Evolutionary conservation across 495 filamentous ascomycete species (phyloP).

Genomic region (Xylaria curta): DNA sequence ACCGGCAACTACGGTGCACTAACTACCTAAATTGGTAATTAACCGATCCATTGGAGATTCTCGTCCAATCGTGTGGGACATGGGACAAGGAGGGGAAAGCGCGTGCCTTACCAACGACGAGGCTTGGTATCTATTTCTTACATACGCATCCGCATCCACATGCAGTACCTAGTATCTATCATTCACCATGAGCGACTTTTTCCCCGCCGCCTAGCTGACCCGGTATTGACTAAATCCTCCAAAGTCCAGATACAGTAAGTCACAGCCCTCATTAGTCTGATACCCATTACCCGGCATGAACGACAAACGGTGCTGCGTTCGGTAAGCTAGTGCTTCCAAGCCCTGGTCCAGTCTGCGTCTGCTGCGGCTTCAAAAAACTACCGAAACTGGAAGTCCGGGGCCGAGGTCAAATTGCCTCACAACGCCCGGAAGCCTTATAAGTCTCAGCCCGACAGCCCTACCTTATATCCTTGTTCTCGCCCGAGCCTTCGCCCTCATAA

Average conservation of each 20-base stretch:
- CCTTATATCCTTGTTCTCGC: not conserved
- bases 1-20: not conserved
- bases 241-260: conserved; percentile 18
- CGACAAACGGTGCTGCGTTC: not conserved
- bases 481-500: not conserved
- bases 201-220: not conserved
- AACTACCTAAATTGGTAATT: not conserved
- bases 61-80: not conserved
- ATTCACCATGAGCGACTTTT: conserved; percentile 8
- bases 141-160: not conserved
- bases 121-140: conserved; percentile 12
- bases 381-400: conserved; percentile 24
- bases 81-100: not conserved
- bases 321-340: not conserved
- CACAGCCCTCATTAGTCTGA: not conserved
- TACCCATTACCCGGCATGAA: not conserved
- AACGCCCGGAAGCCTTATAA: conserved; percentile 9
- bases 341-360: not conserved
- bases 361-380: not conserved
- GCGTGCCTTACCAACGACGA: not conserved
- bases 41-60: not conserved
- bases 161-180: not conserved
- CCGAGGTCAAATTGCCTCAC: conserved; percentile 23
- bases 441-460: conserved; percentile 16
- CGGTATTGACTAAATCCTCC: not conserved